Conservation (phyloP, 1,284 basidiomycete genomes). For the Schizophyllum commune region DNA sequence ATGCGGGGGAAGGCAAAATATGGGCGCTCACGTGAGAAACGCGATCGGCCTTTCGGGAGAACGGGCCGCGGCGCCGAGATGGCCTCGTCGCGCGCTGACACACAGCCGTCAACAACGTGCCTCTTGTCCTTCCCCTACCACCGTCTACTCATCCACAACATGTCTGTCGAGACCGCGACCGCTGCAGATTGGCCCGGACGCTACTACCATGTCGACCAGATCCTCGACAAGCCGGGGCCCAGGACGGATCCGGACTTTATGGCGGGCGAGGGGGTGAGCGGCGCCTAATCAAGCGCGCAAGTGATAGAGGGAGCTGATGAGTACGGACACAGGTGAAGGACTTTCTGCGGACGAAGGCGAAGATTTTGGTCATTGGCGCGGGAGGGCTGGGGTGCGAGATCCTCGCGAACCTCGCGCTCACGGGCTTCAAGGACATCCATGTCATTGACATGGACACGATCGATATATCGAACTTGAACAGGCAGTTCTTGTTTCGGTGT, state of each 20-base stretch:
- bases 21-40: neutral
- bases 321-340: conserved; percentile 62
- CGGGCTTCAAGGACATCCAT: conserved; percentile 96
- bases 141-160: neutral
- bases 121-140: neutral
- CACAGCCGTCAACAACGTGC: neutral
- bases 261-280: conserved; percentile 62
- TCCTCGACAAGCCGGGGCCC: conserved; percentile 75
- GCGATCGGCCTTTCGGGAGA: neutral
- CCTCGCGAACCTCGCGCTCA: conserved; percentile 85
- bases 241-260: conserved; percentile 70
- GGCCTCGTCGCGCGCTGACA: neutral
- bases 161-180: neutral
- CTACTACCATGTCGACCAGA: conserved; percentile 74
- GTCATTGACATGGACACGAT: conserved; percentile 99
- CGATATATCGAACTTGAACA: conserved; percentile 97
- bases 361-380: conserved; percentile 95
- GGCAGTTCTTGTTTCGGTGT: conserved; percentile 96
- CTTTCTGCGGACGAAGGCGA: conserved; percentile 79
- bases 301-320: conserved; percentile 12
- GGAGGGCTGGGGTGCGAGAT: conserved; percentile 96
- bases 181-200: conserved; percentile 60
- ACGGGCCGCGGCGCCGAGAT: neutral
- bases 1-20: neutral
- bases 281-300: conserved; percentile 3